phyloP scores from a whole-genome alignment of 345 rosid species.

The Conringia planisiliqua region DNA sequence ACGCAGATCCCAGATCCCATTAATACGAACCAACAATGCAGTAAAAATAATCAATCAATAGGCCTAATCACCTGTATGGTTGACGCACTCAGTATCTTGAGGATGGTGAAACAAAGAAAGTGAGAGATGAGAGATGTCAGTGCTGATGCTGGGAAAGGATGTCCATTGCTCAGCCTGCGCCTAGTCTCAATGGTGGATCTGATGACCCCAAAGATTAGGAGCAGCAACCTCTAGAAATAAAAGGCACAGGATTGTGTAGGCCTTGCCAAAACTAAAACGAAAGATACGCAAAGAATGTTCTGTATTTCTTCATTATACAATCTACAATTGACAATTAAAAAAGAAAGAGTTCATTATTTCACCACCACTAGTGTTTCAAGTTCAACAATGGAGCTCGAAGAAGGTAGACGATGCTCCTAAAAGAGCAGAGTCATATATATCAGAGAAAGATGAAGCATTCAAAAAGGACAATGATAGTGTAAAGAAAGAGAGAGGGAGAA shows the following conservation, averaged over 20 bases:
- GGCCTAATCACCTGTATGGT: no score
- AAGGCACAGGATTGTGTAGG: neutral
- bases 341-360: neutral
- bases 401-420: neutral
- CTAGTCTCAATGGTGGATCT: neutral
- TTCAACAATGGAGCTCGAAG: neutral
- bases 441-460: constrained; percentile 5
- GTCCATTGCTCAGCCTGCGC: neutral
- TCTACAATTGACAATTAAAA: neutral
- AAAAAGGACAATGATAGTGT: neutral
- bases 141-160: neutral
- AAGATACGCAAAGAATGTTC: neutral
- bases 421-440: neutral
- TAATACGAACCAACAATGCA: neutral
- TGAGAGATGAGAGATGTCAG: neutral
- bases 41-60: no score
- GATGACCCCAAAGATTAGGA: neutral
- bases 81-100: no score
- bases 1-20: neutral
- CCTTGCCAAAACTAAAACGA: constrained; percentile 1
- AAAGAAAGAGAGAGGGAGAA: neutral
- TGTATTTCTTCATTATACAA: neutral
- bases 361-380: constrained; percentile 8
- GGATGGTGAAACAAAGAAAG: constrained; percentile 42
- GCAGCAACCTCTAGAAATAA: constrained; percentile 1